Base-by-base conservation (phyloP, 2,329 filamentous ascomycete species). In the Colletotrichum kahawae region DNA sequence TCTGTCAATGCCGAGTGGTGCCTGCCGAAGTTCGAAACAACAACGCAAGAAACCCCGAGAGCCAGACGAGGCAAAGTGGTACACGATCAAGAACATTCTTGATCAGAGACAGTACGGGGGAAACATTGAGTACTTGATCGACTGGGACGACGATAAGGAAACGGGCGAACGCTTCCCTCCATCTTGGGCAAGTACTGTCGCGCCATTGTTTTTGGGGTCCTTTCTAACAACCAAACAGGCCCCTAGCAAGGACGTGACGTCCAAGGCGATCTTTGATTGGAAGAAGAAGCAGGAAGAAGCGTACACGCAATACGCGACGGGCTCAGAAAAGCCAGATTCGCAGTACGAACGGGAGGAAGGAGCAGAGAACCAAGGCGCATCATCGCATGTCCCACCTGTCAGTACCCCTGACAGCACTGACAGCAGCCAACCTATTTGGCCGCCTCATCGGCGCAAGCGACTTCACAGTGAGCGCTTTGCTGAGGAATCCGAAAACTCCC, bases 81-180 rank as follows among this genome's bases (percentile, higher is more conserved):
- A 70, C 34, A 76, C 63, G 14, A 83, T 86, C 73, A 80, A 76
- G n/a, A 77, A 76, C 13, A 85, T 87, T 33, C 67, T 86, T 62
- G 79, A 82, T 62, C 84, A 87, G 78, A 81, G 79, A 72, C 43
- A 66, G 13, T 66, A 76, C 48, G 78, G 78, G 7, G 80, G 79
- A 33, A 74, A 74, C 43, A 76, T 80, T 16, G 77, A 84, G 70
- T 87, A 85, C 59, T 76, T 85, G 21, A 82, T 87, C 16, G 82
- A 85, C 70, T 87, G 85, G 84, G 83, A 83, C 67, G 79, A 82
- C 74, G 78, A 83, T 67, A 29, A 66, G 27, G 67, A 73, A 5
- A 84, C 83, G 4, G 83, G 84, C 36, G 76, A 85, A 70, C 31
- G 70, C 16, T 85, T 83, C 73, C 33, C 74, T 33, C 81, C 83